Base-by-base conservation (phyloP, 2,329 filamentous ascomycete genomes). In the Calcarisporium arbuscula region DNA sequence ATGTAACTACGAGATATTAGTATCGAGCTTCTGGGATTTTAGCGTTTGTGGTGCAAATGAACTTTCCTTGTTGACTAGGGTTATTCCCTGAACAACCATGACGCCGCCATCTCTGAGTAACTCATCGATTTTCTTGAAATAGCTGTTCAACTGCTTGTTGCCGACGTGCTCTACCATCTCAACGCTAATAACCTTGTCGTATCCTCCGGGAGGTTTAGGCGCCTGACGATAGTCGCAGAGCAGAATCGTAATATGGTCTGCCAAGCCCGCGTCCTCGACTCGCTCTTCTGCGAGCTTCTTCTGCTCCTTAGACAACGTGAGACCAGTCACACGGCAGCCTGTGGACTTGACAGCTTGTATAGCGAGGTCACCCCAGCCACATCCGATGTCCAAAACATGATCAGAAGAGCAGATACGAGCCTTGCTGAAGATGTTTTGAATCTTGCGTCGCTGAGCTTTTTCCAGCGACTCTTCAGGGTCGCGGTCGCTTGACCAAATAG, bases 101-200 rank as follows among this genome's bases (percentile, higher is more conserved):
- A 84, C 70, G 2, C 80, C 76, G 3, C 74, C 76, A 12, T 80
- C 67, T 54, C 85, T 84, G 26, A 86, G 53, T 21, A 84, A 54
- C 35, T 63, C 61, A 44, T 84, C 65, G 31, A 86, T 67, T 41
- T 72, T 74, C 12, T 64, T 60, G 51, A 86, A 86, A 50, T 85
- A 86, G 2, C 71, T 78, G 15, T 68, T 64, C 22, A 86, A 55
- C 43, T 74, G 85, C 49, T 82, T 77, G 30, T 68, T 62, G 3
- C 82, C 82, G 0, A 85, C 82, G 2, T 79, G 79, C 58, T 87
- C 82, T 16, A 86, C 60, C 82, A 86, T 87, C 51, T 86, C 82
- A 34, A 86, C 83, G 4, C 77, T 83, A 7, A 85, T 68, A 5
- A 85, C 65, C 51, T 83, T 84, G 54, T 87, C 82, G 44, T 76